phyloP scores from a whole-genome alignment of 345 rosid genomes.

The sweet orange (Citrus sinensis) region DNA sequence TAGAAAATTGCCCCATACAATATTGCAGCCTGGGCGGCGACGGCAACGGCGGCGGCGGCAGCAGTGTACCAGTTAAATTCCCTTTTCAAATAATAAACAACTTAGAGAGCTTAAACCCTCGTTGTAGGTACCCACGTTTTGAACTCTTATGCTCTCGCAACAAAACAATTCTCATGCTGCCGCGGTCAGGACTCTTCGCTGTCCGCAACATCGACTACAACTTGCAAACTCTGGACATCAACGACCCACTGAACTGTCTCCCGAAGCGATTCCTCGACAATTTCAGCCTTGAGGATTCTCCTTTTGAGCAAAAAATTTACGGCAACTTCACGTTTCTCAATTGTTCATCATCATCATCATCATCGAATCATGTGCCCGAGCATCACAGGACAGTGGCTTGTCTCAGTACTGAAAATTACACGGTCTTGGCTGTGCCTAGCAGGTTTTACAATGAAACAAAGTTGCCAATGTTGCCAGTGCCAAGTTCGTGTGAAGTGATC shows the following conservation, averaged over 20 bases:
- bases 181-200: neutral
- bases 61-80: neutral
- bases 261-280: slow-evolving; percentile 17
- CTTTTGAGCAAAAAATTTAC: slow-evolving; percentile 1
- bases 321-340: slow-evolving; percentile 28
- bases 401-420: slow-evolving; percentile 19
- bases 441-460: neutral
- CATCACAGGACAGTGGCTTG: slow-evolving; percentile 9
- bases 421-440: slow-evolving; percentile 8
- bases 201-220: neutral
- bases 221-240: neutral
- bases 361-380: neutral
- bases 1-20: neutral
- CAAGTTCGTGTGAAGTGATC: slow-evolving; percentile 1
- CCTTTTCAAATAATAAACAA: slow-evolving; percentile 13
- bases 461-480: neutral
- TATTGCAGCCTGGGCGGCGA: neutral
- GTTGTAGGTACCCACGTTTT: slow-evolving; percentile 10
- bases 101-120: neutral
- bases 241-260: neutral
- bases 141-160: neutral
- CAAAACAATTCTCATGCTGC: neutral
- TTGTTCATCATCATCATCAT: slow-evolving; percentile 17
- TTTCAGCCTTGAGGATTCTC: slow-evolving; percentile 12
- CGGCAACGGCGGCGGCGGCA: no score